A percentile compares a stretch with the other conserved stretches of the same genome.
Conservation (phyloP, 805 yeast genomes). For the Suhomyces sp. region DNA sequence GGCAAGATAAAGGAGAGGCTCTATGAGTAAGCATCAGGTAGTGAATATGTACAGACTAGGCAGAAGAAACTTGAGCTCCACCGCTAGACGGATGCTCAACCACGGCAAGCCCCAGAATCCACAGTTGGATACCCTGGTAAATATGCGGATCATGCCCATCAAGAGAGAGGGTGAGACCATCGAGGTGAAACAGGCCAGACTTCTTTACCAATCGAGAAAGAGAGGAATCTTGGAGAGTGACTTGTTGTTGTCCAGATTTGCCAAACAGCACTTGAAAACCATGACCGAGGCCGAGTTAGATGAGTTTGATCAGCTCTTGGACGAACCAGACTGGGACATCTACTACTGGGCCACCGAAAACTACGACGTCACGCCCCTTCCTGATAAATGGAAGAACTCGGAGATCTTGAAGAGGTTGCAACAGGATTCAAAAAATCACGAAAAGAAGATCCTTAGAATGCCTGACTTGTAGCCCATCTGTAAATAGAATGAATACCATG, state of each 20-base stretch:
- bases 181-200: constrained; percentile 78
- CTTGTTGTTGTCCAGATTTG: constrained; percentile 77
- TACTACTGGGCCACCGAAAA: constrained; percentile 96
- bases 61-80: constrained; percentile 5
- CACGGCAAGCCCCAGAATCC: constrained; percentile 45
- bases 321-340: constrained; percentile 98
- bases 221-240: constrained; percentile 96
- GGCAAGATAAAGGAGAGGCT: not conserved
- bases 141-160: constrained; percentile 73
- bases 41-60: constrained; percentile 2
- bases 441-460: constrained; percentile 78
- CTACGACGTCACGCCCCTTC: constrained; percentile 77
- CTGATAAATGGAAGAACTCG: constrained; percentile 78
- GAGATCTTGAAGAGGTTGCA: constrained; percentile 63
- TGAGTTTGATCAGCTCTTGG: constrained; percentile 82
- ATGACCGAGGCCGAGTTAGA: constrained; percentile 66
- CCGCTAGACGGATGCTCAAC: constrained; percentile 23
- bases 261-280: constrained; percentile 62
- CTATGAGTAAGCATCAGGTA: not conserved
- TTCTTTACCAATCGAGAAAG: constrained; percentile 87
- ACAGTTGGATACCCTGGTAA: constrained; percentile 41
- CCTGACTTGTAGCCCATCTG: constrained; percentile 46
- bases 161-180: constrained; percentile 70
- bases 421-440: constrained; percentile 69
- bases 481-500: not conserved